Conservation (phyloP, 2,329 filamentous ascomycete genomes). For the Claviceps quebecensis region DNA sequence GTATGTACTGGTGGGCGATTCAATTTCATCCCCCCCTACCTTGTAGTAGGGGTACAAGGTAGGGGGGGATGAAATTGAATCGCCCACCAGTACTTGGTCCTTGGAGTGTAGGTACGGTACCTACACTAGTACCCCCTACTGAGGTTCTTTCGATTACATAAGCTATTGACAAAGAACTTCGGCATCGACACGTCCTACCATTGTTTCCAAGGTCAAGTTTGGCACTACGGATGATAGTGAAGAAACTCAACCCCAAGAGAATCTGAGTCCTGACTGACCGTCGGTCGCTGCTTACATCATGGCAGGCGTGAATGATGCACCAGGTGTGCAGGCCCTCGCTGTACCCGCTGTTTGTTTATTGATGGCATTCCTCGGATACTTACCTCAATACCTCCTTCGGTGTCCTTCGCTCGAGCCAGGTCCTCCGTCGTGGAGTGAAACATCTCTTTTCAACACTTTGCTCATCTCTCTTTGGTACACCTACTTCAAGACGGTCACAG, state of each 20-base stretch:
- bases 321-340: constrained; percentile 40
- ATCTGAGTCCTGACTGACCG: not conserved
- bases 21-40: no score
- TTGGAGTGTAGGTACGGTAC: no score
- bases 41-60: no score
- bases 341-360: constrained; percentile 54
- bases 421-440: constrained; percentile 42
- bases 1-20: no score
- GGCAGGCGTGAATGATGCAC: constrained; percentile 28
- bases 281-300: constrained; percentile 13
- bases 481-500: constrained; percentile 48
- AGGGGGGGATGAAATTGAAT: no score
- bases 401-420: constrained; percentile 42
- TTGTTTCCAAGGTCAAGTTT: not conserved
- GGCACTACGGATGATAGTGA: not conserved
- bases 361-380: constrained; percentile 56
- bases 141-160: no score
- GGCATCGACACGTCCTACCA: no score
- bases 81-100: no score
- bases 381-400: constrained; percentile 57
- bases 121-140: no score
- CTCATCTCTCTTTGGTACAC: constrained; percentile 52
- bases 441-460: constrained; percentile 50
- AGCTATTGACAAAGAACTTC: no score
- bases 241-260: not conserved